Evolutionary conservation across 2,329 filamentous ascomycete species (phyloP).

Genomic region (Aspergillus eucalypticola): DNA sequence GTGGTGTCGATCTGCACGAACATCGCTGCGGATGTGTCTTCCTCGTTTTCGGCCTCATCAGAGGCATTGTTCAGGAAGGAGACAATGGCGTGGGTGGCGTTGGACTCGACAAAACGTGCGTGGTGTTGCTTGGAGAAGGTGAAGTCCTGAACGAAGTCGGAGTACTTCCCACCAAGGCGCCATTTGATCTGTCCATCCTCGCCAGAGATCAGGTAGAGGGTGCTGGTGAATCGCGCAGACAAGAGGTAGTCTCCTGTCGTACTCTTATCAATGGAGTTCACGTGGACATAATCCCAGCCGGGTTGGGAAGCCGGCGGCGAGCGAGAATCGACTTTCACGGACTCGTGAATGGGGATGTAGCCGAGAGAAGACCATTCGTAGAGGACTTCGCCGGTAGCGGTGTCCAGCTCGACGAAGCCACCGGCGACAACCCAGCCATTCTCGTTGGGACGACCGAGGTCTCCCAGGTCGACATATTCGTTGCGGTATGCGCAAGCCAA

Average conservation of each 20-base stretch:
- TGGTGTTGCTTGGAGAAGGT: constrained; percentile 43
- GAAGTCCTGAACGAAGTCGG: constrained; percentile 36
- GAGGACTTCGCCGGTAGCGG: constrained; percentile 35
- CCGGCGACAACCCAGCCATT: constrained; percentile 34
- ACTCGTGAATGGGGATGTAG: constrained; percentile 36
- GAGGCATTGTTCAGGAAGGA: constrained; percentile 40
- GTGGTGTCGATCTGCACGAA: constrained; percentile 33
- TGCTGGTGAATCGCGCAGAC: constrained; percentile 41
- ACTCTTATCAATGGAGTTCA: constrained; percentile 46
- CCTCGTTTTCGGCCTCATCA: constrained; percentile 31
- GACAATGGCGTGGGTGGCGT: constrained; percentile 32
- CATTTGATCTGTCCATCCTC: constrained; percentile 40
- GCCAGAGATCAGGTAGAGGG: constrained; percentile 43
- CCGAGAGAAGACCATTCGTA: constrained; percentile 41
- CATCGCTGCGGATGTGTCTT: constrained; percentile 33
- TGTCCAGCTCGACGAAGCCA: constrained; percentile 42
- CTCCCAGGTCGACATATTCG: constrained; percentile 26
- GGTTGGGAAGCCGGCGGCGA: constrained; percentile 15
- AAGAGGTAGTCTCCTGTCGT: constrained; percentile 42
- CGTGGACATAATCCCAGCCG: constrained; percentile 41
- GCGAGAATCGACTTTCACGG: constrained; percentile 23
- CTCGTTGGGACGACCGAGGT: constrained; percentile 35
- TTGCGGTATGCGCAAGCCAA: constrained; percentile 32
- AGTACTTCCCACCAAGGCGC: constrained; percentile 39
- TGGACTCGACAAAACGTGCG: constrained; percentile 34